phyloP scores from a whole-genome alignment of 345 rosid species.

The Citrus maxima region DNA sequence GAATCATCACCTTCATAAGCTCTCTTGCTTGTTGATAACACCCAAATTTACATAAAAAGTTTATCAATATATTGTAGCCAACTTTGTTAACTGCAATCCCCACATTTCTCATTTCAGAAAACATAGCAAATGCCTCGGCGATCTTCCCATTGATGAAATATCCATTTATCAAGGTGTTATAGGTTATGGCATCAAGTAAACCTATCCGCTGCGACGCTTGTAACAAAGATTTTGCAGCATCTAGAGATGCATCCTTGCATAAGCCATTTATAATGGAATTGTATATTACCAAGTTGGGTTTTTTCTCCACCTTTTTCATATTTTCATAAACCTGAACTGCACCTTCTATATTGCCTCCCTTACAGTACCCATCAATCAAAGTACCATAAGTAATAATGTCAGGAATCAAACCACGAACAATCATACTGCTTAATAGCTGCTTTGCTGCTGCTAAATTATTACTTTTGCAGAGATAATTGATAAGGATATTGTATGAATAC shows the following conservation, averaged over 20 bases:
- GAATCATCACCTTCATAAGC: constrained; percentile 38
- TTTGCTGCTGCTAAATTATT: constrained; percentile 40
- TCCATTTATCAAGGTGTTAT: constrained; percentile 50
- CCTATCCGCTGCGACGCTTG: constrained; percentile 19
- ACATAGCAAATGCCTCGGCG: constrained; percentile 35
- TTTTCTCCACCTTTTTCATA: constrained; percentile 34
- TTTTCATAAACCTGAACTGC: constrained; percentile 43
- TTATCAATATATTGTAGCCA: constrained; percentile 54
- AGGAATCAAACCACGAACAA: constrained; percentile 51
- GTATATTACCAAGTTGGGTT: constrained; percentile 45
- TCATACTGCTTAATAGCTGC: constrained; percentile 51
- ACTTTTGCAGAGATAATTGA: constrained; percentile 42
- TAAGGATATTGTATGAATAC: constrained; percentile 50
- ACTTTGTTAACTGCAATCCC: constrained; percentile 29
- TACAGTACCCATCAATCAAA: constrained; percentile 57
- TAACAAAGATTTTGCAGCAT: constrained; percentile 28
- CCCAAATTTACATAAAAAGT: constrained; percentile 53
- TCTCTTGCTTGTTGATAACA: constrained; percentile 48
- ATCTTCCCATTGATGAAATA: constrained; percentile 35
- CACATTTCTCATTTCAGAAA: constrained; percentile 32
- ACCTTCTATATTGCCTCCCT: constrained; percentile 50
- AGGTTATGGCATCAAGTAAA: constrained; percentile 40
- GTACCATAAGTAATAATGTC: constrained; percentile 53
- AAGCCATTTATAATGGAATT: constrained; percentile 58
- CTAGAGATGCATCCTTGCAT: constrained; percentile 38